Evolutionary conservation across 805 yeast species (phyloP), one percentile per base, ranked within the genome.

Genomic region (Pichia californica): DNA sequence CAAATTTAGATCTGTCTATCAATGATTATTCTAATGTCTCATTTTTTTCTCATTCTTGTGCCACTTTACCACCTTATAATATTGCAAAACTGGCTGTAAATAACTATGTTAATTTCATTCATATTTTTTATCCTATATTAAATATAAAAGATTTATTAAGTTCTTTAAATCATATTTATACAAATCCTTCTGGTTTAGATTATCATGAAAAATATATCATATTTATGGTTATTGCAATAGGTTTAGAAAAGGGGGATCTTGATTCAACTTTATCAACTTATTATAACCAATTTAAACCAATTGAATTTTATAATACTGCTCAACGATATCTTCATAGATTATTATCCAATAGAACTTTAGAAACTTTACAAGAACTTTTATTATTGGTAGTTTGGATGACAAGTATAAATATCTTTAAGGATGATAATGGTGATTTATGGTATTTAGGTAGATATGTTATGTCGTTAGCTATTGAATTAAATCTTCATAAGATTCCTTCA

Each of bases 371-470:
- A 30, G 52, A 54, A 1, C 33, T 55, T 18, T 30, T 54, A 7
- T 36, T 55, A 14, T 45, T 51, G 36, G 45, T 52, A 11, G 43
- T 55, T 15, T 55, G 59, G 59, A 45, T 46, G 43, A 40, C 45
- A 9, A 49, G 46, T 38, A 48, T 56, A 1, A 51, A 44, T 37
- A 49, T 56, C 5, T 37, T 55, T 8, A 47, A 50, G 23, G 58
- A 55, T 41, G 59, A 55, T 43, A 48, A 51, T 38, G 59, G 59
- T 1, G 58, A 55, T 37, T 44, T 54, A 28, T 55, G 59, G 58
- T 49, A 54, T 36, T 30, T 54, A 40, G 48, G 57, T 27, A 46
- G 59, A 28, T 55, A 53, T 37, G 46, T 50, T 20, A 54, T 55
- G 58, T 53, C 59, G 7, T 41, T 55, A 11, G 58, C 58, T 7